Evolutionary conservation across 2,329 filamentous ascomycete species (phyloP), one percentile per base, ranked within the genome.

Genomic region (Fusarium newnesense): DNA sequence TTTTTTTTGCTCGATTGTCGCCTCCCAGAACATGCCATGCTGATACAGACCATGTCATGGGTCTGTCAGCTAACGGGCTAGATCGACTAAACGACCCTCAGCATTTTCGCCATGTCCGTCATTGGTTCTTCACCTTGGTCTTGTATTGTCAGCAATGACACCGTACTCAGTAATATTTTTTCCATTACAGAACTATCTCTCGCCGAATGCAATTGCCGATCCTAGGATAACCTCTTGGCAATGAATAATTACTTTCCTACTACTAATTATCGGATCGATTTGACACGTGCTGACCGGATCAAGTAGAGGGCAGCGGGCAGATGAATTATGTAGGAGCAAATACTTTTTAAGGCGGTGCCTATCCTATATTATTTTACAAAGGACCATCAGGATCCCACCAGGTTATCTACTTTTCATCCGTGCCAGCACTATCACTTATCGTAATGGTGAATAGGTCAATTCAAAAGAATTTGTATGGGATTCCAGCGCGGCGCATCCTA

Each of bases 21-120:
- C 73, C 73, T 74, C 69, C 61, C 12, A 66, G 43, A 70, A 70
- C 72, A 65, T 64, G 65, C 65, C 42, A 74, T 68, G 56, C 44
- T 60, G 46, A 69, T 49, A 47, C 36, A 43, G 47, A 15, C 52
- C 50, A 34, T 69, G 66, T 69, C 52, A 69, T 65, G 47, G 13
- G 44, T 49, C 59, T 43, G 67, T 65, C 40, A 70, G 67, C 65
- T 32, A 43, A 28, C 19, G 47, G 64, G 46, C 59, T 65, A 69
- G 52, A 59, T 34, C 36, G 19, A 34, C 58, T 53, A 46, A 52
- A 59, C 13, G 19, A 30, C 21, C 46, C 34, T 58, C 58, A 70
- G 32, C 60, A 60, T 39, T 19, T 59, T 59, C 52, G 40, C 34
- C 24, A 9, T 39, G 36, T 19, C 50, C 49, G 30, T 58, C 19